Evolutionary conservation across 2,329 filamentous ascomycete species (phyloP).

Genomic region (Plectosphaerella sp.): DNA sequence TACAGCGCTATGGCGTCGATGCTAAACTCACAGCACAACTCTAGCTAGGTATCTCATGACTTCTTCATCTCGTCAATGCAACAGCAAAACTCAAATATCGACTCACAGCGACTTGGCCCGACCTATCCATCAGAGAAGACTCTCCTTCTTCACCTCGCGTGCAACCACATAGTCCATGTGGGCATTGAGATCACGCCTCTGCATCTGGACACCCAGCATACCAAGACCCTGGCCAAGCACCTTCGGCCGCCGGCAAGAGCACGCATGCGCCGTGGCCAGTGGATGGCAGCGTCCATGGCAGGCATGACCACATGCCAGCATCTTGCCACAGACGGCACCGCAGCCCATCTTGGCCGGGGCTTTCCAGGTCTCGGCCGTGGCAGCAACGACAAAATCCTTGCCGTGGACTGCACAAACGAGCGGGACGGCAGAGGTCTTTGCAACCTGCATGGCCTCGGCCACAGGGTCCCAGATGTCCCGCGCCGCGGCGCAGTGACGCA

Average conservation of each 20-base stretch:
- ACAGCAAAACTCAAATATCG: no score
- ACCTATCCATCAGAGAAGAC: no score
- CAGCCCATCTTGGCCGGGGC: not conserved
- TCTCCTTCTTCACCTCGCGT: no score
- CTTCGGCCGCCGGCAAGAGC: slow-evolving; percentile 4
- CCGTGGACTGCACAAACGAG: not conserved
- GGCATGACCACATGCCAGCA: not conserved
- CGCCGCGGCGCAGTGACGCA: slow-evolving; percentile 24
- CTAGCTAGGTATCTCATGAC: no score
- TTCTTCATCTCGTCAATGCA: no score
- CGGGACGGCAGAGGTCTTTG: not conserved
- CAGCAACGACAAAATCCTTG: not conserved
- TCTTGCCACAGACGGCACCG: not conserved
- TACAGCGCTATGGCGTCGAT: no score
- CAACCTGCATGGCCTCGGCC: slow-evolving; percentile 31
- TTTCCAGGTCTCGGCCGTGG: not conserved
- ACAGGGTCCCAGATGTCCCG: slow-evolving; percentile 46
- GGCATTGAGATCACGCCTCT: not conserved
- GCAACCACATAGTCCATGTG: no score
- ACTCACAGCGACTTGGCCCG: no score
- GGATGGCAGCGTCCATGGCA: not conserved
- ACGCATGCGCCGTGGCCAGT: not conserved
- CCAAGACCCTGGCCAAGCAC: not conserved
- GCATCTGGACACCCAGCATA: not conserved
- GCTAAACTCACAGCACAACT: no score